Evolutionary conservation across 2,329 filamentous ascomycete species (phyloP).

Genomic region (Akanthomyces uredinophilus): DNA sequence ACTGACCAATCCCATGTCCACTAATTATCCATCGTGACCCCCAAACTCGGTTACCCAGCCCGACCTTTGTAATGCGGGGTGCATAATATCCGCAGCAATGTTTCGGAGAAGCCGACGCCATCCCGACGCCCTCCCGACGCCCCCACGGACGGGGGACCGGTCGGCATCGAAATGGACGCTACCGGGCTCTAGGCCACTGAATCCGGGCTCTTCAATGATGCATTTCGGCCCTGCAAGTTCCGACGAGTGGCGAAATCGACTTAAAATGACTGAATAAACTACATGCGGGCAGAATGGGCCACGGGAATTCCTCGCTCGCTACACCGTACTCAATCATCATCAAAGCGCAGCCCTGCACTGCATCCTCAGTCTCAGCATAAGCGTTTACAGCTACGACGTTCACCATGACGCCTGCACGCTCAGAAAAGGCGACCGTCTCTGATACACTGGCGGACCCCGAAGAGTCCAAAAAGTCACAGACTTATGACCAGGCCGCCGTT

Average conservation of each 20-base stretch:
- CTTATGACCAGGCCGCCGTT: slow-evolving; percentile 12
- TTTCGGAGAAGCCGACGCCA: neutral
- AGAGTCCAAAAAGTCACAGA: neutral
- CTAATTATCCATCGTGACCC: neutral
- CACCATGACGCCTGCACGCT: neutral
- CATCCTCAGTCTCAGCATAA: neutral
- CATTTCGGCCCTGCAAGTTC: neutral
- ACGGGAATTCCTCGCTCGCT: neutral
- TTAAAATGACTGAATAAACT: neutral
- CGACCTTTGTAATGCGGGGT: neutral
- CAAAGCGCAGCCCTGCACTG: neutral
- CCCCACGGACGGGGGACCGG: neutral
- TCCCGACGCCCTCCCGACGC: neutral
- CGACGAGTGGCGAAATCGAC: neutral
- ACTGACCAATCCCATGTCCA: neutral
- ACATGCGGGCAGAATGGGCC: neutral
- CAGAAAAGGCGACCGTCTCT: neutral
- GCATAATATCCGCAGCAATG: neutral
- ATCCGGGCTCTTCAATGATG: neutral
- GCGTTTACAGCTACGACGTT: neutral
- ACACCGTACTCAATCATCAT: neutral
- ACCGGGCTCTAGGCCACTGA: neutral
- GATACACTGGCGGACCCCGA: neutral
- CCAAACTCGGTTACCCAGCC: neutral
- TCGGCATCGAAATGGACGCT: neutral